Evolutionary conservation across 371 early-diverging fungal genomes (phyloP), one percentile per base, ranked within the genome.

Genomic region (Globomyces sp.): DNA sequence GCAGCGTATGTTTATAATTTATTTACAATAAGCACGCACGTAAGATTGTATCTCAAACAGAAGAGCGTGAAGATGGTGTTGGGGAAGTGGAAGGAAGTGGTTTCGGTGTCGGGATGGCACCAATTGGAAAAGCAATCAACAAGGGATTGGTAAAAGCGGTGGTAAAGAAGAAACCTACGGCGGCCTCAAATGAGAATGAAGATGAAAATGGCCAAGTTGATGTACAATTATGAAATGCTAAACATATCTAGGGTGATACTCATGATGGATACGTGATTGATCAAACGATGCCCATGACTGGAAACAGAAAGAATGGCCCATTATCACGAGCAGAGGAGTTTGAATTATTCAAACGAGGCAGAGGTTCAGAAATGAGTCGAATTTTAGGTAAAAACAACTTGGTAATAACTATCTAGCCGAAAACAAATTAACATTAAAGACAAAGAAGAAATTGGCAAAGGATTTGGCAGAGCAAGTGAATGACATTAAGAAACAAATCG

Each of bases 71-170:
- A 44, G 83, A 79, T 13, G 74, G 78, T 8, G 85, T 84, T 13
- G 85, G 85, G 11, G 85, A 84, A 1, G 65, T 77, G 3, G 85
- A 84, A 50, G 72, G 78, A 0, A 59, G 50, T 37, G 83, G 85
- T 6, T 84, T 84, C 66, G 78, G 80, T 5, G 68, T 84, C 43
- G 85, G 85, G 3, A 40, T 84, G 71, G 84, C 77, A 40, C 63
- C 63, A 24, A 10, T 63, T 9, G 61, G 61, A 46, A 63, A 52
- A 70, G 62, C 58, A 49, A 49, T n/a, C n/a, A 49, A 34, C n/a
- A 49, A 34, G 49, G 49, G 49, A 49, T 49, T 24, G 24, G 24
- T 24, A 24, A 24, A 24, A 24, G 24, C 24, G 24, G 24, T 24
- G 24, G 24, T 24, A 24, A 24, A 24, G 24, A 24, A 24, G 24